A percentile compares a stretch with the other conserved stretches of the same genome.
Conservation (phyloP, 2,329 filamentous ascomycete species). For the Penicillium brevicompactum region DNA sequence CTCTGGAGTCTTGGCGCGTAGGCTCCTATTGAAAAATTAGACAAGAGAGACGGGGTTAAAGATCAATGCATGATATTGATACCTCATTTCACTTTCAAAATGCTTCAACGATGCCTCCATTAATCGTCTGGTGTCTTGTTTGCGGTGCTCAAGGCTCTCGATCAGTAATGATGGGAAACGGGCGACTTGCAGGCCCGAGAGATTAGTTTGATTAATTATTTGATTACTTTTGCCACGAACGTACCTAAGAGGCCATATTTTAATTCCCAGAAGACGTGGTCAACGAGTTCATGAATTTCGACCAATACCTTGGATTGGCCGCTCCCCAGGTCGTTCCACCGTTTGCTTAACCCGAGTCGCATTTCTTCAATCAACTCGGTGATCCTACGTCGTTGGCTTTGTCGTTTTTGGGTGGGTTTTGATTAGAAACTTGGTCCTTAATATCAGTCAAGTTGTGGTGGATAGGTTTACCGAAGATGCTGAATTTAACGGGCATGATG, state of each 20-base stretch:
- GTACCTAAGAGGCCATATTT: too few relatives aligned
- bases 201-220: too few relatives aligned
- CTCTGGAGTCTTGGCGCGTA: constrained; percentile 1
- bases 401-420: too few relatives aligned
- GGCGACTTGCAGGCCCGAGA: too few relatives aligned
- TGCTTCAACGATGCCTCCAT: neutral
- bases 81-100: neutral
- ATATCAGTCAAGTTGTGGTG: too few relatives aligned
- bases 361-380: constrained; percentile 2
- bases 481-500: too few relatives aligned
- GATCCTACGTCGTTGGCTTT: neutral
- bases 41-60: neutral
- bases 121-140: neutral
- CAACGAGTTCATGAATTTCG: neutral
- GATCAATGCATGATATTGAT: neutral
- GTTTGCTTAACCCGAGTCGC: neutral
- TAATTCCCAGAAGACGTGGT: too few relatives aligned
- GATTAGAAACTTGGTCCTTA: too few relatives aligned
- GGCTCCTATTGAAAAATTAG: constrained; percentile 1
- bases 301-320: neutral
- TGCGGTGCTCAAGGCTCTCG: too few relatives aligned
- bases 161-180: too few relatives aligned
- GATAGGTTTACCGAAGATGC: too few relatives aligned
- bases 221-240: too few relatives aligned
- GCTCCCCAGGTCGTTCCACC: neutral